Base-by-base conservation (phyloP, 768 basidiomycete species). In the Auricularia heimuer region DNA sequence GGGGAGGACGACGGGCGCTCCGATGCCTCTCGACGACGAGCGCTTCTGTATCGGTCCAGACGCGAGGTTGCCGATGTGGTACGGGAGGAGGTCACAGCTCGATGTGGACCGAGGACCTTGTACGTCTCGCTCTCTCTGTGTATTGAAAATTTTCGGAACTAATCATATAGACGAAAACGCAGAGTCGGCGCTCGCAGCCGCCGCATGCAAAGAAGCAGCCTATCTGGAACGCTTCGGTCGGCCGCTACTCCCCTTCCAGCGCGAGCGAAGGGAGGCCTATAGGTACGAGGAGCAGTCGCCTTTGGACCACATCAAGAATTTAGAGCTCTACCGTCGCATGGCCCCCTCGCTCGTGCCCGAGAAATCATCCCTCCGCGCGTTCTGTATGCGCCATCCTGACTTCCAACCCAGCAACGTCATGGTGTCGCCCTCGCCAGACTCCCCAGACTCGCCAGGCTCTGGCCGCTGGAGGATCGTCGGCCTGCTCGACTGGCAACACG, bases 401-500 rank as follows among this genome's bases (percentile, higher is more conserved):
- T 70, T 72, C 68, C 76, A 79, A 69, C 77, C 65, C 63, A 78
- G 70, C 76, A 83, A 84, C 69, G 73, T 84, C 76, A 73, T 80
- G 67, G 78, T 84, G 45, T 76, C 75, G 18, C 75, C 66, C 69
- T 82, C 80, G 70, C 67, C 79, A 64, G 82, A 77, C 71, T 81
- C 79, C 69, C 29, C 29, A 29, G 29, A 29, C 29, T 29, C 29
- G 29, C 29, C 29, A 29, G 29, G 29, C 29, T 29, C 29, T 29
- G 29, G 29, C 29, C 64, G 60, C 71, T 73, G 64, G 69, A 61
- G 78, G 44, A 66, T 83, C 70, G 73, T 77, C 64, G 68, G 81
- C 75, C 66, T 82, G 73, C 14, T 82, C 64, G 82, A 83, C 78
- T 83, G 81, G 82, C 82, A 84, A 76, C 81, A 83, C 73, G 66